Conservation (phyloP, 1,284 basidiomycete genomes). For the Apiotrichum sp. region DNA sequence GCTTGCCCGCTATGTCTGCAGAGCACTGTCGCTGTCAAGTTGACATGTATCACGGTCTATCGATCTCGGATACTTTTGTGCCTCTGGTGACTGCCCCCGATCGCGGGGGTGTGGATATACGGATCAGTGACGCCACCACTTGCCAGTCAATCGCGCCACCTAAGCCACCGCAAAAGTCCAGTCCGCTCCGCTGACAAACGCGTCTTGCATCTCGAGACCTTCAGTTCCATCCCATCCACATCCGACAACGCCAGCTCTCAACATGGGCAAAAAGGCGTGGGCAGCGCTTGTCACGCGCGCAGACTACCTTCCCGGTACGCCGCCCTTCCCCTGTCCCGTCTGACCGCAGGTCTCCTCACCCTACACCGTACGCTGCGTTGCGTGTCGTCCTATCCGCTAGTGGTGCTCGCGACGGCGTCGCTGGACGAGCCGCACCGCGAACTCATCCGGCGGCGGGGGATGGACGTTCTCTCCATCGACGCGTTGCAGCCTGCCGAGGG, state of each 20-base stretch:
- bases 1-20: too few relatives aligned
- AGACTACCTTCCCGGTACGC: constrained; percentile 56
- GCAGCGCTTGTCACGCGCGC: constrained; percentile 62
- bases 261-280: constrained; percentile 47
- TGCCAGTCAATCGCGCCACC: too few relatives aligned
- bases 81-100: too few relatives aligned
- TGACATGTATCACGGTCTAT: too few relatives aligned
- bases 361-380: constrained; percentile 61
- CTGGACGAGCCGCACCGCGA: constrained; percentile 56
- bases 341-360: constrained; percentile 53
- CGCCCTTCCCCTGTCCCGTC: neutral
- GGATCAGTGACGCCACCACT: too few relatives aligned
- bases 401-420: constrained; percentile 69
- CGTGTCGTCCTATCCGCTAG: constrained; percentile 68
- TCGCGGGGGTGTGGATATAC: too few relatives aligned
- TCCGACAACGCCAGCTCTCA: neutral
- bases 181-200: neutral
- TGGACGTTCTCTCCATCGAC: constrained; percentile 58
- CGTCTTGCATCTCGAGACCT: neutral
- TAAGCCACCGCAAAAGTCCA: too few relatives aligned
- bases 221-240: neutral
- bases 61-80: too few relatives aligned
- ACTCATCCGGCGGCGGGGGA: constrained; percentile 55
- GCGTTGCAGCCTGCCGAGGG: constrained; percentile 55
- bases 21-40: too few relatives aligned